These are phyloP conservation scores for Fagopyrum homotropicum DNA, from an alignment of 148 eudicot species.

Conservation along the genomic window DNA sequence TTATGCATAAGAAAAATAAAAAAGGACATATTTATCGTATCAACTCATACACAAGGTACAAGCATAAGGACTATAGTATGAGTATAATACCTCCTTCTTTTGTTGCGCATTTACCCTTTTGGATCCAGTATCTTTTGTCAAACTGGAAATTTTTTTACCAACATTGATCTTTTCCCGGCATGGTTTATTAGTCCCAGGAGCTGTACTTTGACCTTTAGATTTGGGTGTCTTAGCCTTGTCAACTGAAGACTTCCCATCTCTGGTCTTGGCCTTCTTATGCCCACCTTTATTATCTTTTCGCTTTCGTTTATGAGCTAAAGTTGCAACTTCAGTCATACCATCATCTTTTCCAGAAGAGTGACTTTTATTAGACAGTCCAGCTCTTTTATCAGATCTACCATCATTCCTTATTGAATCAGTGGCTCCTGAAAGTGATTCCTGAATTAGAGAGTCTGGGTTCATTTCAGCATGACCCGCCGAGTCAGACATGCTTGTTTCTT, in stretches of 20 bases:
- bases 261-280: constrained; percentile 32
- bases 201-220: constrained; percentile 22
- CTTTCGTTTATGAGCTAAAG: constrained; percentile 46
- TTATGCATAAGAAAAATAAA: constrained; percentile 8
- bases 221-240: constrained; percentile 22
- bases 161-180: constrained; percentile 35
- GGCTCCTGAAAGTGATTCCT: constrained; percentile 22
- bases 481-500: constrained; percentile 5
- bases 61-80: not conserved
- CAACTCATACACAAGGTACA: not conserved
- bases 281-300: constrained; percentile 25
- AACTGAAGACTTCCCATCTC: constrained; percentile 27
- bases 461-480: constrained; percentile 15
- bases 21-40: not conserved
- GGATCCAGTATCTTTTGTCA: constrained; percentile 27
- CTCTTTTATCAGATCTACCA: constrained; percentile 31
- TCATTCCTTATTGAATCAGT: constrained; percentile 28
- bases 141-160: constrained; percentile 29
- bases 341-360: constrained; percentile 21
- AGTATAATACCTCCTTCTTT: constrained; percentile 45
- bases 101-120: constrained; percentile 26
- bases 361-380: constrained; percentile 21
- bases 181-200: constrained; percentile 30
- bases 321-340: constrained; percentile 22
- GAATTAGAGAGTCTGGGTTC: constrained; percentile 24